A percentile compares a stretch with the other conserved stretches of the same genome.
phyloP scores from a whole-genome alignment of 306 rosid genomes.

The Cicer arietinum region DNA sequence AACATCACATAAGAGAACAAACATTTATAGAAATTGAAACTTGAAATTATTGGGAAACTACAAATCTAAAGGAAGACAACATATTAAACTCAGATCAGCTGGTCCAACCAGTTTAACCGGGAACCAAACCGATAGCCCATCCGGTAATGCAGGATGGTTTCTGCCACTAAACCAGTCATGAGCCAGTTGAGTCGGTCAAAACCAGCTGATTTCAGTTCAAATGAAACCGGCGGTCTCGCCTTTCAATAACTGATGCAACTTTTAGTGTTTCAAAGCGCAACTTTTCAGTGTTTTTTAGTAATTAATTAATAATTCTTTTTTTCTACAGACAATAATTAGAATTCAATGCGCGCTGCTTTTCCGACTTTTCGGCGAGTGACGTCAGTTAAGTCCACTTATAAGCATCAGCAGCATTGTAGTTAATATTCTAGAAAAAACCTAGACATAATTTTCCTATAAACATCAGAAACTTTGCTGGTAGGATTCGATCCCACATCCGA shows the following conservation, averaged over 20 bases:
- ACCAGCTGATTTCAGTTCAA: not conserved
- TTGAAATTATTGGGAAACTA: slow-evolving; percentile 18
- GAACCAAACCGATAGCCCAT: not conserved
- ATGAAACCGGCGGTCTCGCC: not conserved
- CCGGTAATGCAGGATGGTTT: not conserved
- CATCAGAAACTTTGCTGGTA: not conserved
- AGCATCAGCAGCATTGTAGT: not conserved
- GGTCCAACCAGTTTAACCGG: not conserved
- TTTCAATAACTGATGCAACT: not conserved
- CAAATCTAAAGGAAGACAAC: not conserved
- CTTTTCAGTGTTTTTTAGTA: not conserved
- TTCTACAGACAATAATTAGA: not conserved
- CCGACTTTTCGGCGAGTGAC: not conserved
- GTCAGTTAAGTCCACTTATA: not conserved
- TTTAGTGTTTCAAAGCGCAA: not conserved
- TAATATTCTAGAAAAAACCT: not conserved
- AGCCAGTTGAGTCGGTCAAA: not conserved
- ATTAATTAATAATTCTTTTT: not conserved
- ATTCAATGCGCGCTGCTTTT: not conserved
- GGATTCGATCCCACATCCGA: not conserved
- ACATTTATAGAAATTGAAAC: slow-evolving; percentile 1
- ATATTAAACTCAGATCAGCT: not conserved
- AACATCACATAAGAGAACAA: slow-evolving; percentile 25
- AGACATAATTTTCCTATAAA: not conserved
- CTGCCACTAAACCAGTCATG: not conserved